Percentiles rank a stretch among this genome's conserved stretches.
These are phyloP conservation scores for Porodaedalea pini DNA, from an alignment of 1,284 basidiomycete genomes.

Conservation along the genomic window DNA sequence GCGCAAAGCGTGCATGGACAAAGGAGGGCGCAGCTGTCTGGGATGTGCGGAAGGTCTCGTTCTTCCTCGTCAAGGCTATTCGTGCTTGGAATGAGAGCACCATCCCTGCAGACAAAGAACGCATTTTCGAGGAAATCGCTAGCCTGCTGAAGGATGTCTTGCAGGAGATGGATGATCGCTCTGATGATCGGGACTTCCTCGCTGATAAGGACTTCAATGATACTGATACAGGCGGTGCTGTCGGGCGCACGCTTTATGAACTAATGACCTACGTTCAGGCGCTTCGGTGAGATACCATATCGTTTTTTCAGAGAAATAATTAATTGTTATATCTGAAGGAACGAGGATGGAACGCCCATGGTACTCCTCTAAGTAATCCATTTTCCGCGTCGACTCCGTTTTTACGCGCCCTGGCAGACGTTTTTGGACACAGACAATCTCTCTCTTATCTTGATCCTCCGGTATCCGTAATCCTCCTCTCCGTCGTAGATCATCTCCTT, in stretches of 20 bases:
- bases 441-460: slow-evolving; percentile 50
- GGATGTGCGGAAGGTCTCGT: slow-evolving; percentile 59
- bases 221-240: slow-evolving; percentile 14
- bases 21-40: slow-evolving; percentile 57
- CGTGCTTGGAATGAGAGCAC: slow-evolving; percentile 45
- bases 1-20: slow-evolving; percentile 68
- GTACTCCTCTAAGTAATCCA: slow-evolving; percentile 7
- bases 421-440: slow-evolving; percentile 28
- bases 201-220: slow-evolving; percentile 48
- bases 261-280: slow-evolving; percentile 15
- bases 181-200: slow-evolving; percentile 56
- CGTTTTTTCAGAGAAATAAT: neutral
- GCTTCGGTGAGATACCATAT: slow-evolving; percentile 13
- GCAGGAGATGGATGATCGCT: slow-evolving; percentile 65
- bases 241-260: slow-evolving; percentile 15
- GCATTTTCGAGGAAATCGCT: slow-evolving; percentile 62
- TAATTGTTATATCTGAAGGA: slow-evolving; percentile 5
- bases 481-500: slow-evolving; percentile 57
- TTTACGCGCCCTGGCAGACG: slow-evolving; percentile 8
- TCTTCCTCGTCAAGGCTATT: slow-evolving; percentile 48
- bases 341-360: slow-evolving; percentile 11
- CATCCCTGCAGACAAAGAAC: slow-evolving; percentile 42
- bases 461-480: slow-evolving; percentile 58
- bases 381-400: slow-evolving; percentile 4
- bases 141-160: slow-evolving; percentile 66